Base-by-base conservation (phyloP, 345 rosid species). In the Brassica napus region DNA sequence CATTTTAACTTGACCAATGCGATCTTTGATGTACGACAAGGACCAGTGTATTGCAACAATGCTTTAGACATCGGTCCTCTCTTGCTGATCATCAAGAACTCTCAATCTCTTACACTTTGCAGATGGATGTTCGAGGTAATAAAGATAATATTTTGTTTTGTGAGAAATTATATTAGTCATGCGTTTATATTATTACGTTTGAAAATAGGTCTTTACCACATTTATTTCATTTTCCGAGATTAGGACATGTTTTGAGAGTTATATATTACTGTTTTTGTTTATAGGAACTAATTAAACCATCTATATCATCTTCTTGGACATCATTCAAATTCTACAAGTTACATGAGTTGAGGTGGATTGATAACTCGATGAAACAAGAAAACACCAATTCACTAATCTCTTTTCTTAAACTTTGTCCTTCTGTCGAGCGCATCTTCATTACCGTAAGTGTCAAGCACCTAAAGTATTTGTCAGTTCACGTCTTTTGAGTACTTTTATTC, bases 121-220 rank as follows among this genome's bases (percentile, higher is more conserved):
- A 84, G 80, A 81, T 90, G 94, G 94, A 84, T 74, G 74, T 90
- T 84, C 24, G 73, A 87, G 92, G 94, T 88, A 86, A 58, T 7
- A 57, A 57, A 35, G 6, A 37, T 6, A 10, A 14, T 62, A 14
- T 61, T 65, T 61, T 47, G 2, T 16, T 52, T 52, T 47, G 24
- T 11, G 6, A 37, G 4, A 12, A 68, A 39, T 47, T 60, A 23
- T 18, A 9, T 42, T 42, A 2, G 1, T 42, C 49, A 42, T 42
- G 49, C 4, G 49, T 42, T 42, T 42, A 18, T 4, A 47, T 47
- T 47, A 12, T 47, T 47, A 12, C 18, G 18, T 18, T 49, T 49
- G 18, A 5, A 1, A n/a, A 49, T 49, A 49, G 57, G 6, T 3
- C 26, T 26, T 1, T 60, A 47, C 24, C 14, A 68, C 18, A 68